Evolutionary conservation across 306 rosid species (phyloP).

Genomic region (Citrullus mucosospermus): DNA sequence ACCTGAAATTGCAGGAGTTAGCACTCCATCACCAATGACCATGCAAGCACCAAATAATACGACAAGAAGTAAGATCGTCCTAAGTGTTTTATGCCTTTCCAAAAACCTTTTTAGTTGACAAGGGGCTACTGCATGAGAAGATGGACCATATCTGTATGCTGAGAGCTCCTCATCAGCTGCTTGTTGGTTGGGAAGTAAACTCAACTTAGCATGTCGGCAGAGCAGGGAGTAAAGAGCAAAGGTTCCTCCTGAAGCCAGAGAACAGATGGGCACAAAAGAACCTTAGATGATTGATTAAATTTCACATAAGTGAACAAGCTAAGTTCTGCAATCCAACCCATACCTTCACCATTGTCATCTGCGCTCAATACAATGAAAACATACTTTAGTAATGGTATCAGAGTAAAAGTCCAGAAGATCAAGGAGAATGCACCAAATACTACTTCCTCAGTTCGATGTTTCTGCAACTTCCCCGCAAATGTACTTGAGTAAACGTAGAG

Average conservation of each 20-base stretch:
- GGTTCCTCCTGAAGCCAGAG: conserved; percentile 55
- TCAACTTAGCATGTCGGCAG: conserved; percentile 76
- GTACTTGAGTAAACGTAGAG: conserved; percentile 68
- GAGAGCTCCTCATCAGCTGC: conserved; percentile 88
- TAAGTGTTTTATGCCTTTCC: conserved; percentile 63
- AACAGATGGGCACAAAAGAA: conserved; percentile 8
- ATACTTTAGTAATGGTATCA: conserved; percentile 62
- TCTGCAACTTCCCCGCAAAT: conserved; percentile 36
- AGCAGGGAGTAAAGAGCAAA: conserved; percentile 82
- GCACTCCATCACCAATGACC: conserved; percentile 89
- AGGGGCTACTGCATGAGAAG: conserved; percentile 31
- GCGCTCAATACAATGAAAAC: conserved; percentile 69
- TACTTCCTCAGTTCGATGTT: conserved; percentile 42
- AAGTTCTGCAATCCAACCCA: background rate
- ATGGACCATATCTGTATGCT: conserved; percentile 67
- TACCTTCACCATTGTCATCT: conserved; percentile 83
- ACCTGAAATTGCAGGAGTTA: conserved; percentile 93
- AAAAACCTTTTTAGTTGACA: conserved; percentile 57
- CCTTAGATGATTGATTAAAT: background rate
- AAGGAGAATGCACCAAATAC: conserved; percentile 76
- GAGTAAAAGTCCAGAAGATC: conserved; percentile 74
- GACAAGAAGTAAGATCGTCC: conserved; percentile 57
- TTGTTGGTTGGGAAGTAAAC: conserved; percentile 80
- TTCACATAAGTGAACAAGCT: background rate
- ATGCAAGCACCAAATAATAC: conserved; percentile 75